A percentile compares a stretch with the other conserved stretches of the same genome.
Conservation (phyloP, 2,329 filamentous ascomycete species). For the Microdochium bolleyi region DNA sequence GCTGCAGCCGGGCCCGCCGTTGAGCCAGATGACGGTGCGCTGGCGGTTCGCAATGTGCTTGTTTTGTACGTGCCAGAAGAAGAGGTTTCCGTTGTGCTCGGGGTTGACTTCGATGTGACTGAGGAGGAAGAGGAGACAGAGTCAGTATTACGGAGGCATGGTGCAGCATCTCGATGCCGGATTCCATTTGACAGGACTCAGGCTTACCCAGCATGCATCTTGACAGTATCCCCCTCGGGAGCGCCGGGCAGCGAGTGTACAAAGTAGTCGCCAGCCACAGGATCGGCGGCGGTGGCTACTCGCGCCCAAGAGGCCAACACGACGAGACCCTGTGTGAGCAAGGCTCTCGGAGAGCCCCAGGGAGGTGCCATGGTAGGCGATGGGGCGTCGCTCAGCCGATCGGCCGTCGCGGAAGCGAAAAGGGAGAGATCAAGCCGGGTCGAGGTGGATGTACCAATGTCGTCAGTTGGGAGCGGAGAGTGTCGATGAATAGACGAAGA, state of each 20-base stretch:
- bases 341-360: constrained; percentile 9
- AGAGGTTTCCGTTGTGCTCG: constrained; percentile 83
- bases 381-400: not conserved
- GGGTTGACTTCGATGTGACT: constrained; percentile 88
- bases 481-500: too few species aligned
- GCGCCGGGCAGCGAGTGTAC: constrained; percentile 78
- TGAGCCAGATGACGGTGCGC: constrained; percentile 92
- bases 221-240: constrained; percentile 69
- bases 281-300: constrained; percentile 30
- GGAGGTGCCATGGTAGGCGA: constrained; percentile 15
- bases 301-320: constrained; percentile 33
- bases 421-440: not conserved
- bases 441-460: not conserved
- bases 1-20: constrained; percentile 93
- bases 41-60: constrained; percentile 88
- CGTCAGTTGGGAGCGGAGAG: too few species aligned
- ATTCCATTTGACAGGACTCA: too few species aligned
- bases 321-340: constrained; percentile 20
- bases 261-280: constrained; percentile 75
- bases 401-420: not conserved
- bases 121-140: constrained; percentile 1
- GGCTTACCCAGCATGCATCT: constrained; percentile 96
- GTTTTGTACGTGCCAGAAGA: constrained; percentile 98
- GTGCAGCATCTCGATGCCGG: too few species aligned
- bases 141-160: not conserved